phyloP scores from a whole-genome alignment of 2,329 filamentous ascomycete species.

The Colletotrichum agaves region DNA sequence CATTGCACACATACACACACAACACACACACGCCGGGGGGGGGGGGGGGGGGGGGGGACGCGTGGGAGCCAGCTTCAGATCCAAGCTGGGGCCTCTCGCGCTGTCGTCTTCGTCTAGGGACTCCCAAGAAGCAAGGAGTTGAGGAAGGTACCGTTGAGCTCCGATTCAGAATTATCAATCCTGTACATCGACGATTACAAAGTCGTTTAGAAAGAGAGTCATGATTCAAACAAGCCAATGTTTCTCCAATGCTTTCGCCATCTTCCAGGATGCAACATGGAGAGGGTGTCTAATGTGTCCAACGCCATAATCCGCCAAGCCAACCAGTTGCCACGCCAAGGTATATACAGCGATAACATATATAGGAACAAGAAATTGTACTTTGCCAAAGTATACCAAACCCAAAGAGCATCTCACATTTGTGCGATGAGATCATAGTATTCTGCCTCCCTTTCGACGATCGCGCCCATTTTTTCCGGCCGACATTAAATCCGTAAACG shows the following conservation, averaged over 20 bases:
- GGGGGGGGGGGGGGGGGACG: no score
- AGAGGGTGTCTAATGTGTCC: not conserved
- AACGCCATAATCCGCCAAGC: not conserved
- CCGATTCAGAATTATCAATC: no score
- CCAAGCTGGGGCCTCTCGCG: constrained; percentile 8
- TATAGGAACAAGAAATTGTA: not conserved
- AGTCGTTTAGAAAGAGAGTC: not conserved
- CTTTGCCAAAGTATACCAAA: not conserved
- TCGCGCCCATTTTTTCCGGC: not conserved
- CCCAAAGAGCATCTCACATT: not conserved
- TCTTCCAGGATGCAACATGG: constrained; percentile 8
- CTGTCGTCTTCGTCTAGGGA: not conserved
- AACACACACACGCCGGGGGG: no score
- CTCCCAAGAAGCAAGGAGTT: not conserved
- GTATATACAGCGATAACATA: not conserved
- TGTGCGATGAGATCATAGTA: not conserved
- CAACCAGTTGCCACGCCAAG: not conserved
- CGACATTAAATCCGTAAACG: not conserved
- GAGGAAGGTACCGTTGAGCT: no score
- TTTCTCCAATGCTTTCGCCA: constrained; percentile 15
- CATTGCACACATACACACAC: no score
- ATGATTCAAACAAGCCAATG: constrained; percentile 2
- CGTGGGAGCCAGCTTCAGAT: not conserved
- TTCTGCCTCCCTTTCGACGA: not conserved
- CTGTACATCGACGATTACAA: not conserved